A percentile compares a stretch with the other conserved stretches of the same genome.
phyloP scores from a whole-genome alignment of 768 basidiomycete species.

The Termitomyces sp. region DNA sequence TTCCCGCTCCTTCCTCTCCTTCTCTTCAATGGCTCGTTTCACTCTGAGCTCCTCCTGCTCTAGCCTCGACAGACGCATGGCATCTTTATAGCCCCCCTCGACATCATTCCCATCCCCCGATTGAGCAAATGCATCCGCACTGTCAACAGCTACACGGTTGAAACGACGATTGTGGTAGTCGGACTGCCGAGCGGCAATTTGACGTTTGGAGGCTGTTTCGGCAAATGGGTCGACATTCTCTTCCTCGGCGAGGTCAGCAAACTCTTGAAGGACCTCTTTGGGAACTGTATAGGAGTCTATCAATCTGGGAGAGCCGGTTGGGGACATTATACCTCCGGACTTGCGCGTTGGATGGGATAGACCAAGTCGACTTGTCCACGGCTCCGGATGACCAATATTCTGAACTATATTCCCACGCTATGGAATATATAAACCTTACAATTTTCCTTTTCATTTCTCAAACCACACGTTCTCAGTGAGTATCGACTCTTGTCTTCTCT shows the following conservation, averaged over 20 bases:
- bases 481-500: slow-evolving; percentile 8
- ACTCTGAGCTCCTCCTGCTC: slow-evolving; percentile 93
- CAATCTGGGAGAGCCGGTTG: slow-evolving; percentile 62
- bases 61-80: slow-evolving; percentile 85
- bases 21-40: slow-evolving; percentile 80
- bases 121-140: slow-evolving; percentile 72
- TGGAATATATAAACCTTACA: slow-evolving; percentile 2
- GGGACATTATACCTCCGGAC: slow-evolving; percentile 45
- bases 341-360: slow-evolving; percentile 6
- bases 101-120: slow-evolving; percentile 61
- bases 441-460: slow-evolving; percentile 17
- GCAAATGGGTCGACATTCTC: slow-evolving; percentile 90
- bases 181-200: slow-evolving; percentile 89
- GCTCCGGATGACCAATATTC: slow-evolving; percentile 24
- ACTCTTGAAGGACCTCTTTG: slow-evolving; percentile 91
- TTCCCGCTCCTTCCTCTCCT: slow-evolving; percentile 74
- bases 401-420: slow-evolving; percentile 27
- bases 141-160: slow-evolving; percentile 74
- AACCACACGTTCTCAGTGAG: slow-evolving; percentile 23
- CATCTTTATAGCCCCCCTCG: slow-evolving; percentile 92
- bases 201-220: slow-evolving; percentile 88
- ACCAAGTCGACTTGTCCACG: background rate
- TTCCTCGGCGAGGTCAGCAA: slow-evolving; percentile 89
- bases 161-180: slow-evolving; percentile 96
- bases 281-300: slow-evolving; percentile 91